Conservation (phyloP, 2,329 filamentous ascomycete genomes). For the Ophiosphaerella herpotricha region DNA sequence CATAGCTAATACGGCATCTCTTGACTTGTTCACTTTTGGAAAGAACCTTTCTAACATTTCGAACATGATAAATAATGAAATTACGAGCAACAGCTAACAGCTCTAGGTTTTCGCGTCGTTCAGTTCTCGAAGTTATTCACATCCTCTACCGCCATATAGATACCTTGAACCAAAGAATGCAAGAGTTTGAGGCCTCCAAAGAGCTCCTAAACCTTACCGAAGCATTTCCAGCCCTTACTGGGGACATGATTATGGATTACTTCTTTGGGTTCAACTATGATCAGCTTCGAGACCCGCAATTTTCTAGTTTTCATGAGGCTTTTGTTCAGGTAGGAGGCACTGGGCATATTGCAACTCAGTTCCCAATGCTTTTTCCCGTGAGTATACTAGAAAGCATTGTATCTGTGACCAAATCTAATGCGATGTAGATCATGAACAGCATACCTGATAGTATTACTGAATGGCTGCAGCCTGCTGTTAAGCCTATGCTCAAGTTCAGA, state of each 20-base stretch:
- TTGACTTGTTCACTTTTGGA: too few species aligned
- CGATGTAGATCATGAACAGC: constrained; percentile 35
- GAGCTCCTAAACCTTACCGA: constrained; percentile 36
- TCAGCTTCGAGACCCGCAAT: constrained; percentile 40
- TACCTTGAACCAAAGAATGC: constrained; percentile 34
- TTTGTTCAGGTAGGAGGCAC: constrained; percentile 38
- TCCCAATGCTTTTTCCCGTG: constrained; percentile 38
- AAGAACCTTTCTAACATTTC: too few species aligned
- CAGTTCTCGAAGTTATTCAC: constrained; percentile 41
- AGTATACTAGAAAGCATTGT: constrained; percentile 5
- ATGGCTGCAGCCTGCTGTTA: constrained; percentile 39
- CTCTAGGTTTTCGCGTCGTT: constrained; percentile 42
- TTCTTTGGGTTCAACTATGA: constrained; percentile 44
- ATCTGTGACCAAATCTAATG: neutral
- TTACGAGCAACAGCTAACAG: constrained; percentile 2
- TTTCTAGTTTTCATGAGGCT: constrained; percentile 41
- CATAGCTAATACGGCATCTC: too few species aligned
- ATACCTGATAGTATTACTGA: constrained; percentile 36
- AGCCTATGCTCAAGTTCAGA: constrained; percentile 37
- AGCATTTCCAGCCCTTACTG: constrained; percentile 49
- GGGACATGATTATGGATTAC: constrained; percentile 54
- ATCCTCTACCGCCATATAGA: constrained; percentile 44
- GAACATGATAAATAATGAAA: too few species aligned
- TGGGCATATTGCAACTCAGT: constrained; percentile 40
- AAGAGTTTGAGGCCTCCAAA: constrained; percentile 35